These are phyloP conservation scores for Hippophae gyantsensis DNA, from an alignment of 306 rosid species.

Conservation along the genomic window DNA sequence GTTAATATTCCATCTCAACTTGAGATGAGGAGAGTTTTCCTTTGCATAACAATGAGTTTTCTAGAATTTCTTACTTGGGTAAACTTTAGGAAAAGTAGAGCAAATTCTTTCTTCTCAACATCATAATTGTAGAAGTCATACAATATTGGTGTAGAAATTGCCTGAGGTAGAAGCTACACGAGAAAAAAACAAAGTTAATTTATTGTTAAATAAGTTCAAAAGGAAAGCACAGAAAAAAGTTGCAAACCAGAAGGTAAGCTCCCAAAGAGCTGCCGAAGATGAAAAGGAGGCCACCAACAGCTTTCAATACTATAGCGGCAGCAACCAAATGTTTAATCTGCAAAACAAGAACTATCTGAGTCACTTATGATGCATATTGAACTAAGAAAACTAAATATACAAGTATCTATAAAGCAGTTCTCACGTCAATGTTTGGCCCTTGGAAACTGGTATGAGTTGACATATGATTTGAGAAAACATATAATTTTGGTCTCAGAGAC, in stretches of 20 bases:
- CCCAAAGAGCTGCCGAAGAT: constrained; percentile 48
- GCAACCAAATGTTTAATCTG: constrained; percentile 44
- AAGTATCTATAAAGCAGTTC: constrained; percentile 2
- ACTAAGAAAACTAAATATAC: neutral
- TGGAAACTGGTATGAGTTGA: constrained; percentile 32
- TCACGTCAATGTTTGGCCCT: constrained; percentile 44
- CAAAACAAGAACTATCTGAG: constrained; percentile 7
- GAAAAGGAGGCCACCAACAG: constrained; percentile 48
- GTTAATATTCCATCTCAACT: neutral
- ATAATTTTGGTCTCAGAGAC: constrained; percentile 38
- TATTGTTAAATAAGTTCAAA: neutral
- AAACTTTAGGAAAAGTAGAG: constrained; percentile 47
- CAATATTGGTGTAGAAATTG: constrained; percentile 40
- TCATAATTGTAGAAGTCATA: constrained; percentile 66
- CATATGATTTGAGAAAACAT: constrained; percentile 29
- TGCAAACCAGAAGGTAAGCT: constrained; percentile 51
- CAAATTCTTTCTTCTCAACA: constrained; percentile 41
- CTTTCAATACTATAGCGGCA: constrained; percentile 43
- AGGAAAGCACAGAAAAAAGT: neutral
- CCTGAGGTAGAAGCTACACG: constrained; percentile 53
- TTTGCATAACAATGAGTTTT: neutral
- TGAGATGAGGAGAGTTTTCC: neutral
- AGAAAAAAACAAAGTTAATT: neutral
- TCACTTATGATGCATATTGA: neutral
- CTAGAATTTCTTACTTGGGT: constrained; percentile 36